Percentiles rank a stretch among this genome's conserved stretches.
Conservation (phyloP, 2,329 filamentous ascomycete genomes). For the Hypoxylon sp. region DNA sequence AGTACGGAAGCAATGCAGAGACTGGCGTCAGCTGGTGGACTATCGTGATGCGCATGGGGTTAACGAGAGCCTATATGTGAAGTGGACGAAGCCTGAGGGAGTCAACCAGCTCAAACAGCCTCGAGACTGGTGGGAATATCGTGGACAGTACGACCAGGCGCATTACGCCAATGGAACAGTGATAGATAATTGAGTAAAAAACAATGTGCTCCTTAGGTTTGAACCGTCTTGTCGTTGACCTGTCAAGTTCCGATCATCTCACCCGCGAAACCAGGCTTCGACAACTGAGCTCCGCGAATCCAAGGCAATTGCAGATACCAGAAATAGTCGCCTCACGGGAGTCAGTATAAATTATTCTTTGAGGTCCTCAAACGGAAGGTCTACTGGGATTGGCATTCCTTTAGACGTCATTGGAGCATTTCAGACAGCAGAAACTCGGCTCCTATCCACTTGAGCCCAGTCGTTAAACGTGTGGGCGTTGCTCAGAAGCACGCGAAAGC, state of each 20-base stretch:
- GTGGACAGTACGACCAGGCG: slow-evolving; percentile 25
- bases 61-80: slow-evolving; percentile 26
- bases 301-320: no score
- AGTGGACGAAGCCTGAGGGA: slow-evolving; percentile 36
- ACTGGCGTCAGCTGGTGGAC: slow-evolving; percentile 50
- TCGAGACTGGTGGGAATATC: slow-evolving; percentile 34
- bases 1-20: slow-evolving; percentile 54
- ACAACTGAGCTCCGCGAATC: not conserved
- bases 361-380: no score
- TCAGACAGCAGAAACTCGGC: no score
- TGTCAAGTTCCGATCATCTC: not conserved
- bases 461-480: no score
- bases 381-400: no score
- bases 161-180: slow-evolving; percentile 21
- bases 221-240: not conserved
- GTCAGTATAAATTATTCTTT: no score
- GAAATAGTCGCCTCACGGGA: no score
- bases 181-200: slow-evolving; percentile 17
- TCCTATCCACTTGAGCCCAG: no score
- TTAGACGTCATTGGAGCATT: no score
- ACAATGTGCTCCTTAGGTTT: not conserved
- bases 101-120: slow-evolving; percentile 28
- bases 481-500: not conserved
- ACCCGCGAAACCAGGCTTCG: not conserved
- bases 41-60: slow-evolving; percentile 33